Evolutionary conservation across 2,329 filamentous ascomycete species (phyloP), one percentile per base, ranked within the genome.

Genomic region (Leptographium galeiforme): DNA sequence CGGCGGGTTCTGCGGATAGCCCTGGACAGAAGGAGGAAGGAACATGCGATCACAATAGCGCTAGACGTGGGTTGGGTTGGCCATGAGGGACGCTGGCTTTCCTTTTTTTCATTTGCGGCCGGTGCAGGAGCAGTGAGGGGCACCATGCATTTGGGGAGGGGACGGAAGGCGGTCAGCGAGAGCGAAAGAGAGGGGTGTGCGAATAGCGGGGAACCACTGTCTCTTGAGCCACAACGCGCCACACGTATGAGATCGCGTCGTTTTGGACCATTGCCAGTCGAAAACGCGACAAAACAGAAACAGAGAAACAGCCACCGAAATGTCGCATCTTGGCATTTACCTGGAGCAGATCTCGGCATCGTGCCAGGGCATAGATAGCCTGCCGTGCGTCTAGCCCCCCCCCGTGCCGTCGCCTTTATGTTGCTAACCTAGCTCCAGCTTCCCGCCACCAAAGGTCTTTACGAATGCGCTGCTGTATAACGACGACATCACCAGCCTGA

Each of bases 401-500:
- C 38, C 16, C 3, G 40, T 18, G 11, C 4, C 2, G 10, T n/a
- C 4, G 19, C 18, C 18, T 16, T 34, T 49, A 18, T n/a, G 56
- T 18, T 50, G 19, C 45, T 18, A 41, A 34, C 38, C 12, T 13
- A 46, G 10, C 6, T 10, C 16, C 59, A 94, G 89, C 38, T 97
- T 97, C 62, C 88, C 88, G 43, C 81, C 81, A 2, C 88, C 91
- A n/a, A 94, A 88, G 63, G 89, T 93, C 63, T 98, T 97, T 71
- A 93, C 90, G 60, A 96, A 95, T 67, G 89, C 93, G 38, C 78
- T 98, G 41, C 82, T 97, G 49, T 83, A 85, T 54, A 83, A 83
- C 60, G 84, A 90, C 67, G 93, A 98, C 67, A 97, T 98, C 61
- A 97, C 93, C 5, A 81, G 87, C 13, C 74, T 98, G 48, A 96